Evolutionary conservation across 2,329 filamentous ascomycete genomes (phyloP), one percentile per base, ranked within the genome.

Genomic region (Aureobasidium vineae): DNA sequence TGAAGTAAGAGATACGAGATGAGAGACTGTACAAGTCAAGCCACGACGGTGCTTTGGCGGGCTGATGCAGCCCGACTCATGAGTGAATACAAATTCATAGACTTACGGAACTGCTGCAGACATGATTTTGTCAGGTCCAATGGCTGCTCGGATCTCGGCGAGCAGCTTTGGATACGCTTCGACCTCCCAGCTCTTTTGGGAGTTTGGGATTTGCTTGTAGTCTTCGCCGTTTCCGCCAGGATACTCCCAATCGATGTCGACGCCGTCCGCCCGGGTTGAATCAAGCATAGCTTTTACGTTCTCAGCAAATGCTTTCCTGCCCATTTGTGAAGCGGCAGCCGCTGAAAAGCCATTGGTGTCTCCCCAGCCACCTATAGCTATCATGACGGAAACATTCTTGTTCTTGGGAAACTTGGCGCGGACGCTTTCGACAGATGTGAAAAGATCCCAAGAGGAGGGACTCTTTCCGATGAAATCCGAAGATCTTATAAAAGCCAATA

Each of bases 311-410:
- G 77, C 77, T 68, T 81, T 78, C 19, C 87, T 83, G 1, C 81
- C 83, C 10, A 75, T 70, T 0, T 83, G 79, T 3, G 81, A 81
- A 60, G 79, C 80, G 1, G 86, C 85, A 0, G 83, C 88, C 1
- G 67, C 75, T 0, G 83, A 82, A 72, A 90, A 92, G 0, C 88
- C 89, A 7, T 76, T 74, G 0, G 84, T 87, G 68, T 91, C 87
- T 0, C 88, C 89, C 89, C 90, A 92, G 63, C 89, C 90, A 13
- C 90, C 90, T 69, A 92, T 86, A 23, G 90, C 88, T 43, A 92
- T 82, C 78, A 89, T 83, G 26, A 92, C 76, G 3, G n/a, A 13
- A n/a, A 26, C 21, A 70, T 89, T 87, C 23, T 87, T 87, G 70
- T 89, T 88, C 23, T 88, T 87, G 5, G 56, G 19, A 40, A 88